phyloP scores from a whole-genome alignment of 2,329 filamentous ascomycete genomes.

The Phaeosphaeria sp. region DNA sequence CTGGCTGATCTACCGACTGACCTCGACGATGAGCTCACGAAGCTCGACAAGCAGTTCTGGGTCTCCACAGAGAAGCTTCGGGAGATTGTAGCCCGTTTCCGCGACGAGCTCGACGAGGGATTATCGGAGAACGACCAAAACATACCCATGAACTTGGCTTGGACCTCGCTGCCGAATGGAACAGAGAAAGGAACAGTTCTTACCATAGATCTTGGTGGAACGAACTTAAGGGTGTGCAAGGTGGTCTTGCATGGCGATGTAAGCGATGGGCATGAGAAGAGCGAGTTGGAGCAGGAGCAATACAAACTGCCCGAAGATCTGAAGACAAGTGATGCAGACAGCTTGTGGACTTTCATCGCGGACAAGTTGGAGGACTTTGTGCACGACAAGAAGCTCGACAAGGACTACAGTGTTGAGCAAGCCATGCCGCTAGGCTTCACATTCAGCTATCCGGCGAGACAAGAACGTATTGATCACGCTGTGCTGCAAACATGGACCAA shows the following conservation, averaged over 20 bases:
- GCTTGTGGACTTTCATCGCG: slow-evolving; percentile 94
- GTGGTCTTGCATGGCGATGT: slow-evolving; percentile 86
- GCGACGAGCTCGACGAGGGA: slow-evolving; percentile 34
- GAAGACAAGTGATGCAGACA: slow-evolving; percentile 81
- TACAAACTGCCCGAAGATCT: slow-evolving; percentile 94
- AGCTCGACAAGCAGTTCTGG: slow-evolving; percentile 33
- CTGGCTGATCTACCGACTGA: slow-evolving; percentile 24
- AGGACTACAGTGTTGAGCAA: slow-evolving; percentile 65
- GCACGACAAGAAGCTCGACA: slow-evolving; percentile 77
- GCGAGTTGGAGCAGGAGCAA: slow-evolving; percentile 84
- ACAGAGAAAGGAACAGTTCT: slow-evolving; percentile 87
- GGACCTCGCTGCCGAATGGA: slow-evolving; percentile 89
- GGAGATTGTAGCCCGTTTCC: slow-evolving; percentile 29
- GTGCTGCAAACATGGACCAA: slow-evolving; percentile 96
- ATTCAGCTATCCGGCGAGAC: slow-evolving; percentile 93
- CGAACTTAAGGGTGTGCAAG: slow-evolving; percentile 93
- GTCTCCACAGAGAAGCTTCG: slow-evolving; percentile 27
- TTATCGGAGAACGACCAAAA: slow-evolving; percentile 23
- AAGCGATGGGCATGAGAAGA: slow-evolving; percentile 75
- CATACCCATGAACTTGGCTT: slow-evolving; percentile 91
- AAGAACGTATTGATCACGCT: slow-evolving; percentile 92
- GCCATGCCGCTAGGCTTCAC: slow-evolving; percentile 88
- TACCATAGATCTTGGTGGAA: slow-evolving; percentile 94
- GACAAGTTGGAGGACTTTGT: slow-evolving; percentile 92
- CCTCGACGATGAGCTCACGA: slow-evolving; percentile 27